These are phyloP conservation scores for Leptodontidium sp. DNA, from an alignment of 2,329 filamentous ascomycete genomes.

Conservation along the genomic window DNA sequence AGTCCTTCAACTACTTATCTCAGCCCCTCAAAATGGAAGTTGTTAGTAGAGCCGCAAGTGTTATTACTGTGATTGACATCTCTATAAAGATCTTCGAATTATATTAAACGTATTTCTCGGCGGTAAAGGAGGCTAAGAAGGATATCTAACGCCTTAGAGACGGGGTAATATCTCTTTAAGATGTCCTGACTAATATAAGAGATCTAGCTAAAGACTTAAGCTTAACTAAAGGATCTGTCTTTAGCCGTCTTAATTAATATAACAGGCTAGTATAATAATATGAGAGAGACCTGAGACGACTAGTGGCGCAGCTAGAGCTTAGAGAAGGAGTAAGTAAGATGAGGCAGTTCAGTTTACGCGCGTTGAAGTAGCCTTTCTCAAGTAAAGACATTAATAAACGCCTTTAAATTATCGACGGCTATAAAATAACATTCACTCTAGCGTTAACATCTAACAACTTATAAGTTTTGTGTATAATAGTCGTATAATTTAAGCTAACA, in stretches of 20 bases:
- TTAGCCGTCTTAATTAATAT: conserved; percentile 20
- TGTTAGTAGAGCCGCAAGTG: conserved; percentile 21
- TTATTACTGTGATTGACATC: conserved; percentile 28
- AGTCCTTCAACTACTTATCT: background rate
- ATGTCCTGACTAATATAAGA: background rate
- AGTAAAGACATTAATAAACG: conserved; percentile 21
- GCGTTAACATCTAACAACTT: conserved; percentile 21
- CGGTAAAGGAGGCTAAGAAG: conserved; percentile 22
- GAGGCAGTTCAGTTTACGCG: conserved; percentile 25
- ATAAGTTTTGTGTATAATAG: conserved; percentile 3
- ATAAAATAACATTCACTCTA: conserved; percentile 16
- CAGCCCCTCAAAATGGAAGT: conserved; percentile 21
- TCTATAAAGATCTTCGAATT: conserved; percentile 19
- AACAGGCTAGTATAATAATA: conserved; percentile 16
- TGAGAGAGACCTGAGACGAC: conserved; percentile 15
- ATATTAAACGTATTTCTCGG: conserved; percentile 12
- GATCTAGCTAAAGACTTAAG: conserved; percentile 17
- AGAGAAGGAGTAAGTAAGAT: conserved; percentile 15
- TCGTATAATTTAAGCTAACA: conserved; percentile 22
- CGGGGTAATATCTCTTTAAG: conserved; percentile 16
- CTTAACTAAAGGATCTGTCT: conserved; percentile 17
- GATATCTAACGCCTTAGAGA: conserved; percentile 25
- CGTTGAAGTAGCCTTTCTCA: too few relatives aligned
- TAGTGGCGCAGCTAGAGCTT: conserved; percentile 19
- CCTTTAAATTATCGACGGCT: conserved; percentile 15